Base-by-base conservation (phyloP, 306 rosid genomes). In the Cicer pinnatifidum region DNA sequence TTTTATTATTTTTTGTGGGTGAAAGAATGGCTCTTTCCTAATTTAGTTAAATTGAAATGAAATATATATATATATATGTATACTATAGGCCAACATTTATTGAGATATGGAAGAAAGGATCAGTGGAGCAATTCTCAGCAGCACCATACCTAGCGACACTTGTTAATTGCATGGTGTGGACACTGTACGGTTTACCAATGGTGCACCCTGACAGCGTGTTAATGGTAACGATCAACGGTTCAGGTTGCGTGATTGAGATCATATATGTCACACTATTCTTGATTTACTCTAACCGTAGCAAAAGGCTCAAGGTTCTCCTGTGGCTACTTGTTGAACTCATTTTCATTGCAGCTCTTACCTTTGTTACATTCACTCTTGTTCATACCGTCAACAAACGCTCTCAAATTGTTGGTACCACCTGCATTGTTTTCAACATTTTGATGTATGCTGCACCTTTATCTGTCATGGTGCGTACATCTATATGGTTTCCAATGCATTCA, bases 381-480 rank as follows among this genome's bases (percentile, higher is more conserved):
- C 93, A 91, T 38, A 7, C 87, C 2, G 3, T 13, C 64, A 58
- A 38, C 4, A 82, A 69, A 62, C 85, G 97, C 43, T 84, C 93
- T 19, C 17, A 78, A 2, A 13, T 95, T 51, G 97, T 90, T 8
- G 99, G 99, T 64, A 69, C 85, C 51, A 53, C 83, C 1, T 81
- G 89, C 79, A 84, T 89, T 12, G 37, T 88, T 50, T 88, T 84
- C 81, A 95, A 88, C 88, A 80, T 91, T 67, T 85, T 90, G 96
- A 95, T 95, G 97, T 95, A 88, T 47, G 99, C 97, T 66, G 66
- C 99, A 0, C 97, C 99, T 1, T 75, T 95, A 54, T 35, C 92
- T 0, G 64, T 95, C 77, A 95, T 95, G 89, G 98, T 93, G 0
- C 52, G 72, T 82, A 1, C 0, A 28, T 28, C 35, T 28, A 28